phyloP scores from a whole-genome alignment of 257 asterid species.

The Ocimum tenuiflorum region DNA sequence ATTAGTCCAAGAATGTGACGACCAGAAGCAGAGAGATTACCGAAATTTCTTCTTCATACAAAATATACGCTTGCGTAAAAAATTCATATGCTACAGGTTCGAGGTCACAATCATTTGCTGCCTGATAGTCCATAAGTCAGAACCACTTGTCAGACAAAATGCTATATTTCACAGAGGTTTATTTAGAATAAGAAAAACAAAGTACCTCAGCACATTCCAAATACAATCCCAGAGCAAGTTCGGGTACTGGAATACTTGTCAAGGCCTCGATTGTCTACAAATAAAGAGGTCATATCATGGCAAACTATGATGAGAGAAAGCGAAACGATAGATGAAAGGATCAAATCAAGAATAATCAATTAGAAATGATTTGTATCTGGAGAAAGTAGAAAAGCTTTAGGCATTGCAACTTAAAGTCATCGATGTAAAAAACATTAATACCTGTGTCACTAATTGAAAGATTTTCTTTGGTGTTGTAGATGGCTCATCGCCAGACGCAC shows the following conservation, averaged over 20 bases:
- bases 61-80: constrained; percentile 93
- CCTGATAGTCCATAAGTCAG: constrained; percentile 50
- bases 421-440: constrained; percentile 14
- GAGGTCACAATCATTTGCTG: constrained; percentile 87
- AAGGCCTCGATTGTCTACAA: constrained; percentile 79
- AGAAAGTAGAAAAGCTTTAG: too few relatives aligned
- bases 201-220: constrained; percentile 97
- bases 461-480: constrained; percentile 71
- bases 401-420: constrained; percentile 3
- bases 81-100: constrained; percentile 99
- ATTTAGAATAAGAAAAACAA: constrained; percentile 10
- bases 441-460: constrained; percentile 82
- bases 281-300: too few relatives aligned
- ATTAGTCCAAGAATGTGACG: not conserved
- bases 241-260: constrained; percentile 80
- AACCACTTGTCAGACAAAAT: constrained; percentile 20
- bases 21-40: constrained; percentile 30
- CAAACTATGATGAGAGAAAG: too few relatives aligned
- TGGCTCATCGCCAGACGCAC: constrained; percentile 56
- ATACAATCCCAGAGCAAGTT: constrained; percentile 74
- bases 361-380: too few relatives aligned
- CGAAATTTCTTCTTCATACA: constrained; percentile 95
- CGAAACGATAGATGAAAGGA: too few relatives aligned
- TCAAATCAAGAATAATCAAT: too few relatives aligned
- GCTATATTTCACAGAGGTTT: constrained; percentile 2